These are phyloP conservation scores for Hericium erinaceus DNA, from an alignment of 768 basidiomycete genomes.

Conservation along the genomic window DNA sequence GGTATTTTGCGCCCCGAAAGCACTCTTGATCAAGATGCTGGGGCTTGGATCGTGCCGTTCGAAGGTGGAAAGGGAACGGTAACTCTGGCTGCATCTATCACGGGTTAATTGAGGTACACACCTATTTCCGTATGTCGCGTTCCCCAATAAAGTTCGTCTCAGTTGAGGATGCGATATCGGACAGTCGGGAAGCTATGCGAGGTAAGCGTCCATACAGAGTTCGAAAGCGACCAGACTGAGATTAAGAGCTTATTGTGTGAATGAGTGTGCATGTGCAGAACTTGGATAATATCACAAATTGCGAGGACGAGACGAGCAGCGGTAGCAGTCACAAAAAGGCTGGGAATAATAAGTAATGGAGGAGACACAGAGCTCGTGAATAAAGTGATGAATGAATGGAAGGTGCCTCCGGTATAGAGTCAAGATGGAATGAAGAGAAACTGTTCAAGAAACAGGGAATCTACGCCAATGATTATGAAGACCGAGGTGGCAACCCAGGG, in stretches of 20 bases:
- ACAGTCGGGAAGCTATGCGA: too few species aligned
- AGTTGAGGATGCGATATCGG: too few species aligned
- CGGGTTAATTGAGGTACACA: too few species aligned
- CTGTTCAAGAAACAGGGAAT: too few species aligned
- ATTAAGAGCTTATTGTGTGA: background rate
- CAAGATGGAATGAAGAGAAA: background rate
- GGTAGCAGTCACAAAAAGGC: background rate
- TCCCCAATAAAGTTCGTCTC: too few species aligned
- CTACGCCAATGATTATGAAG: too few species aligned
- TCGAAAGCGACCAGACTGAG: too few species aligned
- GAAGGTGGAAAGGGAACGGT: background rate
- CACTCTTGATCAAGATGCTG: background rate
- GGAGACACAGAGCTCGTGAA: background rate
- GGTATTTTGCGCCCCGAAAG: background rate
- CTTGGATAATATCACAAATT: background rate
- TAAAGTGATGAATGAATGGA: background rate
- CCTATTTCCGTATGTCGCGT: too few species aligned
- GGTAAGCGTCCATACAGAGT: too few species aligned
- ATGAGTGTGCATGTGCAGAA: background rate
- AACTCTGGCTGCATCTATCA: background rate
- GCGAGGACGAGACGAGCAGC: background rate
- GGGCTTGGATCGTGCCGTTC: background rate
- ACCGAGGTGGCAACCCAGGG: too few species aligned
- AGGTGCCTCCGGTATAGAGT: background rate
- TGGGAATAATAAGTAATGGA: background rate